Evolutionary conservation across 345 rosid genomes (phyloP).

Genomic region (Bruguiera parviflora): DNA sequence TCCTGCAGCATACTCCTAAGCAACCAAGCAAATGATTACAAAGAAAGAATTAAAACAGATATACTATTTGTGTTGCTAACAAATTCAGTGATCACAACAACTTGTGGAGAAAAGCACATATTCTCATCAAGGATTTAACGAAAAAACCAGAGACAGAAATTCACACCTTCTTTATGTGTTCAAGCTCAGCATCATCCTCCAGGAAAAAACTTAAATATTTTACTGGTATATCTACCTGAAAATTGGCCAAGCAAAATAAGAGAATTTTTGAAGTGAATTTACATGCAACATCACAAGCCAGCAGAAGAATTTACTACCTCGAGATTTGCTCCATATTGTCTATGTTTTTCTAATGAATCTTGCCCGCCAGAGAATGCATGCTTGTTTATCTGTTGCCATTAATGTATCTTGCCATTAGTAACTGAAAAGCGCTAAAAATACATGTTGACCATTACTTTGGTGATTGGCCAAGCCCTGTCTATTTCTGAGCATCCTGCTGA

Average conservation of each 20-base stretch:
- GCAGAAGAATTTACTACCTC: constrained; percentile 47
- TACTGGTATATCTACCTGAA: constrained; percentile 81
- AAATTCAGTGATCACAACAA: too few species aligned
- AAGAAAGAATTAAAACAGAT: too few species aligned
- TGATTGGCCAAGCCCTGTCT: not conserved
- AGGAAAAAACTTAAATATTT: constrained; percentile 80
- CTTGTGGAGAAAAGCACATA: too few species aligned
- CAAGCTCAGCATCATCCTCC: constrained; percentile 82
- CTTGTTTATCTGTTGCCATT: constrained; percentile 57
- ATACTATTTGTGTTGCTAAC: too few species aligned
- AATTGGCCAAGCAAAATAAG: constrained; percentile 7
- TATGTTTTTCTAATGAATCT: constrained; percentile 68
- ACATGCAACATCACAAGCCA: not conserved
- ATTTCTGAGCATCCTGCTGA: not conserved
- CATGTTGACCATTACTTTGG: not conserved
- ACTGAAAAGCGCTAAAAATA: not conserved
- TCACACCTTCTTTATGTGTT: constrained; percentile 72
- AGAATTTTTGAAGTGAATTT: not conserved
- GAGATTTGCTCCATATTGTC: constrained; percentile 77
- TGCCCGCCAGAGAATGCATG: constrained; percentile 89
- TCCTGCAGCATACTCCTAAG: constrained; percentile 82
- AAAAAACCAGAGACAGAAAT: not conserved
- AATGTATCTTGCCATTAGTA: constrained; percentile 8
- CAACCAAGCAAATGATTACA: not conserved
- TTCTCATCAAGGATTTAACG: too few species aligned